Evolutionary conservation across 305 asterid genomes (phyloP).

Genomic region (Solanum hybrid): DNA sequence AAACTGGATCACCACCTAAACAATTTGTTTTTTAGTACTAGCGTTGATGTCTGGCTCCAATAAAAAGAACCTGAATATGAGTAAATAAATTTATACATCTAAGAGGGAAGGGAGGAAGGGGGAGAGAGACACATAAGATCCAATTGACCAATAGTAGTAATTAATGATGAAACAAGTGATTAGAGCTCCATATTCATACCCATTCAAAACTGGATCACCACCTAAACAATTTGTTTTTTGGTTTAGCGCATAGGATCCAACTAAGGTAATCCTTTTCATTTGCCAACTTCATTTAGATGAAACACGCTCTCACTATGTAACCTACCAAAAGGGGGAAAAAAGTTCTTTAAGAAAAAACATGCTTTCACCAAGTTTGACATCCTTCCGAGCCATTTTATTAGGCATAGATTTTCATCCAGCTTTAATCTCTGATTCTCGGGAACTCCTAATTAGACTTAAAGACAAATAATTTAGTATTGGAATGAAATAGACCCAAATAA

Average conservation of each 20-base stretch:
- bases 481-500: not conserved
- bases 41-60: slow-evolving; percentile 94
- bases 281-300: not conserved
- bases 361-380: not conserved
- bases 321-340: not conserved
- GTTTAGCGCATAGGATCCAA: not conserved
- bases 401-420: not conserved
- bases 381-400: not conserved
- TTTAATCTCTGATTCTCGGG: not conserved
- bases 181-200: not conserved
- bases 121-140: slow-evolving; percentile 8
- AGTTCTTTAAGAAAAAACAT: not conserved
- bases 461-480: not conserved
- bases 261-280: not conserved
- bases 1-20: not conserved
- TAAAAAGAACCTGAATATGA: slow-evolving; percentile 99
- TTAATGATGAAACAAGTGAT: not conserved
- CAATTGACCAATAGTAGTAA: not conserved
- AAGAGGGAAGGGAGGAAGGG: slow-evolving; percentile 17
- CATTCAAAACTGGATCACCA: not conserved
- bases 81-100: slow-evolving; percentile 64
- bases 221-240: not conserved
- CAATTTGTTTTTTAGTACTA: slow-evolving; percentile 13
- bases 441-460: not conserved
- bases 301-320: not conserved